Evolutionary conservation across 2,329 filamentous ascomycete species (phyloP).

Genomic region (Pseudogymnoascus sp.): DNA sequence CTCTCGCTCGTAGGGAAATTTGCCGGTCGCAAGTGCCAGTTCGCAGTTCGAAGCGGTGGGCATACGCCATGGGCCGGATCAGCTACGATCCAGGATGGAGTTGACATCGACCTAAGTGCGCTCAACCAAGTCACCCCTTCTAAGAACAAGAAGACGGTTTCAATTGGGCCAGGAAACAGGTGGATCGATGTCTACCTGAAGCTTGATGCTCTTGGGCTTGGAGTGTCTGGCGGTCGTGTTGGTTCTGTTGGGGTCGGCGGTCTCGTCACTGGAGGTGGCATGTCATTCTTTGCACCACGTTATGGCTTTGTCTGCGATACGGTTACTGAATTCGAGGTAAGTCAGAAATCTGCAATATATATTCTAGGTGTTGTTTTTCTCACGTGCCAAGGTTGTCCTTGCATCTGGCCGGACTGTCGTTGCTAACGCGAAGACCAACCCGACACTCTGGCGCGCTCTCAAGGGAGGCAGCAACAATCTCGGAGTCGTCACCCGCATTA

Average conservation of each 20-base stretch:
- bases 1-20: background rate
- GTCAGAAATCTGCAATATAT: background rate
- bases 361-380: background rate
- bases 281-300: conserved; percentile 14
- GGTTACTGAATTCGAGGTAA: conserved; percentile 2
- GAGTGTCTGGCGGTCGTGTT: conserved; percentile 31
- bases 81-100: conserved; percentile 38
- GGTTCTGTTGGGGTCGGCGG: conserved; percentile 32
- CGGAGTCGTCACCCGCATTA: conserved; percentile 40
- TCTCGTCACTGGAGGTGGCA: conserved; percentile 28
- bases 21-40: conserved; percentile 27
- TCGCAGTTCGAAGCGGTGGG: conserved; percentile 49
- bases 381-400: conserved; percentile 13
- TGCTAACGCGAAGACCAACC: conserved; percentile 17
- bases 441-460: conserved; percentile 43
- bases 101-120: conserved; percentile 38
- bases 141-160: conserved; percentile 22
- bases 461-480: conserved; percentile 50
- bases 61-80: conserved; percentile 48
- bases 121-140: conserved; percentile 16
- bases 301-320: conserved; percentile 11
- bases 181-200: conserved; percentile 32
- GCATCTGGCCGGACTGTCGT: background rate
- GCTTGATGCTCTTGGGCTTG: conserved; percentile 25
- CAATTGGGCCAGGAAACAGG: conserved; percentile 29